Evolutionary conservation across 345 rosid genomes (phyloP).

Genomic region (Citrus maxima): DNA sequence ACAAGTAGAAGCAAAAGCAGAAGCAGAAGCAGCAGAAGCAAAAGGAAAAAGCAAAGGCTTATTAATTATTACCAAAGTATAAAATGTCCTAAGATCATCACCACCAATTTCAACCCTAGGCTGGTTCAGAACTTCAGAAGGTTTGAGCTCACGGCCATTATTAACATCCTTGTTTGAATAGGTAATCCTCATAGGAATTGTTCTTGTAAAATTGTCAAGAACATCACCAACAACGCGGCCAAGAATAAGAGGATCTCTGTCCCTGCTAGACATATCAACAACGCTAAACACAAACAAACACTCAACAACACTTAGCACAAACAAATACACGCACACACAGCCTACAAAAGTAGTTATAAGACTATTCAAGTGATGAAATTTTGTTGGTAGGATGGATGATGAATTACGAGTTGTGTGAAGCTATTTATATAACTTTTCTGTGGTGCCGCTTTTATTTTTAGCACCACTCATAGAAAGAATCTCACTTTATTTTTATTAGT

Average conservation of each 20-base stretch:
- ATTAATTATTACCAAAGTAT: slow-evolving; percentile 46
- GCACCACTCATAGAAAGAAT: slow-evolving; percentile 15
- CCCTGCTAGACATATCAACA: slow-evolving; percentile 36
- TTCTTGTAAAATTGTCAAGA: slow-evolving; percentile 49
- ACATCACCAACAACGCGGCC: slow-evolving; percentile 73
- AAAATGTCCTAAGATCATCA: slow-evolving; percentile 58
- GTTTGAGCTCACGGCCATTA: slow-evolving; percentile 66
- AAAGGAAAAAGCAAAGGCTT: not conserved
- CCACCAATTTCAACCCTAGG: slow-evolving; percentile 70
- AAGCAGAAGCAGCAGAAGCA: too few relatives aligned
- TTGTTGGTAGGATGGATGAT: not conserved
- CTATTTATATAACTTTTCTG: slow-evolving; percentile 1
- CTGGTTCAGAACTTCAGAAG: slow-evolving; percentile 43
- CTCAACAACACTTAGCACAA: not conserved
- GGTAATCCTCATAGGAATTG: slow-evolving; percentile 37
- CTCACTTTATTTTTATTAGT: not conserved
- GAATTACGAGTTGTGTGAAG: not conserved
- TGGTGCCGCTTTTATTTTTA: not conserved
- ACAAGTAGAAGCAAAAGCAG: not conserved
- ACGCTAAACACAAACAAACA: not conserved
- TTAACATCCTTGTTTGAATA: slow-evolving; percentile 33
- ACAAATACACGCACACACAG: not conserved
- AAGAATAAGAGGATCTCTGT: slow-evolving; percentile 58
- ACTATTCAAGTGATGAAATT: not conserved
- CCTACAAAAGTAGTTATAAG: not conserved